Percentiles rank a stretch among this genome's conserved stretches.
These are phyloP conservation scores for Macroventuria anomochaeta DNA, from an alignment of 2,329 filamentous ascomycete species.

Conservation along the genomic window DNA sequence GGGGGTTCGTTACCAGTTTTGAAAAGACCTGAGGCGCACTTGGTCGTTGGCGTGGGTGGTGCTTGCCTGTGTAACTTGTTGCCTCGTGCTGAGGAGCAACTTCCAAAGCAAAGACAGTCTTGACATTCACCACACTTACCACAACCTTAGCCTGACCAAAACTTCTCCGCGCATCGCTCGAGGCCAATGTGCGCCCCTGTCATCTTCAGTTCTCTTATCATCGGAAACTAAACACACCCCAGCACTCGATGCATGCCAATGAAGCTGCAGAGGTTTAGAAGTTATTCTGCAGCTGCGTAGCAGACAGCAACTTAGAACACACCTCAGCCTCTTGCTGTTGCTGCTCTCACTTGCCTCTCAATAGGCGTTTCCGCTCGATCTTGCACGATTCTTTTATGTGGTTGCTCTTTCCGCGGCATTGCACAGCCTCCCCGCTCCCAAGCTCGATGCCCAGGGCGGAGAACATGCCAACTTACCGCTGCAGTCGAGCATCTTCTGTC, in stretches of 20 bases:
- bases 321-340: too few relatives aligned
- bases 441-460: not conserved
- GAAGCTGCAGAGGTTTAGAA: too few relatives aligned
- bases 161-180: too few relatives aligned
- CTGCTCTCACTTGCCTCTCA: too few relatives aligned
- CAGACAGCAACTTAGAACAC: too few relatives aligned
- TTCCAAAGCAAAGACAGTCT: not conserved
- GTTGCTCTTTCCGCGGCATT: not conserved
- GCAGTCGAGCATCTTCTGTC: not conserved
- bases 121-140: too few relatives aligned
- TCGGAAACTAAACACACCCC: too few relatives aligned
- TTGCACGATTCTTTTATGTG: not conserved
- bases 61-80: not conserved
- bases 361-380: not conserved
- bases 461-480: not conserved
- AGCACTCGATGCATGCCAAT: too few relatives aligned
- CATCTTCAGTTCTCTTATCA: too few relatives aligned
- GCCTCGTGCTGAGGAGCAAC: not conserved
- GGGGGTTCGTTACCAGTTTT: not conserved
- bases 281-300: too few relatives aligned
- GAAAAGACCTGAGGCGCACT: not conserved
- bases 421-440: not conserved
- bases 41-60: not conserved
- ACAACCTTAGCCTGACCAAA: too few relatives aligned
- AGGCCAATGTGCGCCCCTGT: too few relatives aligned